These are phyloP conservation scores for Malus fusca DNA, from an alignment of 306 rosid species.

Conservation along the genomic window DNA sequence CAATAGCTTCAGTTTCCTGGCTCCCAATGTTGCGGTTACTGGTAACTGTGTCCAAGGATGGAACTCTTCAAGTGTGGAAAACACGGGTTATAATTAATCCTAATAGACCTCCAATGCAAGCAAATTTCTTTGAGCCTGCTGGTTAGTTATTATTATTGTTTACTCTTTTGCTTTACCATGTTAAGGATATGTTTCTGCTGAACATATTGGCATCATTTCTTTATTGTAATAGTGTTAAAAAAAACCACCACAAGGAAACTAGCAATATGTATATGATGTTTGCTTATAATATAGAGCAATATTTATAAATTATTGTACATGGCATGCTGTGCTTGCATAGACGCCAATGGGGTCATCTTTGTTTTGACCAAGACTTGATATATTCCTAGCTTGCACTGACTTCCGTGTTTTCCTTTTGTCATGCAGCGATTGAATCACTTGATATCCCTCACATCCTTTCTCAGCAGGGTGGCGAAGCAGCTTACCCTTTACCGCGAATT, in stretches of 20 bases:
- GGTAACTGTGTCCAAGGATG: constrained; percentile 83
- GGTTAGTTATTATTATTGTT: constrained; percentile 42
- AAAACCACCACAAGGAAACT: neutral
- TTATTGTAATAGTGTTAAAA: neutral
- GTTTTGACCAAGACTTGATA: neutral
- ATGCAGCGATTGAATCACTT: constrained; percentile 83
- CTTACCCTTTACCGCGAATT: constrained; percentile 80
- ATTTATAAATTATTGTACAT: neutral
- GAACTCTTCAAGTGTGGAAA: constrained; percentile 94
- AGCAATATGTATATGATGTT: neutral
- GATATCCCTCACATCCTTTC: constrained; percentile 97
- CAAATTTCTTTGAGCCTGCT: constrained; percentile 85
- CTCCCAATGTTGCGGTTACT: constrained; percentile 71
- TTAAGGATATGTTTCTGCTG: neutral
- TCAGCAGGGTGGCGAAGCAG: constrained; percentile 98
- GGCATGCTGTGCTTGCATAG: neutral
- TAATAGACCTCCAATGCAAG: constrained; percentile 72
- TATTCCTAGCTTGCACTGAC: constrained; percentile 9
- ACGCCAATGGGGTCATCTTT: neutral
- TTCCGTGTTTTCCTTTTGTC: constrained; percentile 17
- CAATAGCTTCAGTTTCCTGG: constrained; percentile 91
- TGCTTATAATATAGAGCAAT: neutral
- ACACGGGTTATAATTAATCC: constrained; percentile 71
- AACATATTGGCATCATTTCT: neutral
- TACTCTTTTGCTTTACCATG: constrained; percentile 9